Evolutionary conservation across 2,329 filamentous ascomycete species (phyloP), one percentile per base, ranked within the genome.

Genomic region (Seiridium cupressi): DNA sequence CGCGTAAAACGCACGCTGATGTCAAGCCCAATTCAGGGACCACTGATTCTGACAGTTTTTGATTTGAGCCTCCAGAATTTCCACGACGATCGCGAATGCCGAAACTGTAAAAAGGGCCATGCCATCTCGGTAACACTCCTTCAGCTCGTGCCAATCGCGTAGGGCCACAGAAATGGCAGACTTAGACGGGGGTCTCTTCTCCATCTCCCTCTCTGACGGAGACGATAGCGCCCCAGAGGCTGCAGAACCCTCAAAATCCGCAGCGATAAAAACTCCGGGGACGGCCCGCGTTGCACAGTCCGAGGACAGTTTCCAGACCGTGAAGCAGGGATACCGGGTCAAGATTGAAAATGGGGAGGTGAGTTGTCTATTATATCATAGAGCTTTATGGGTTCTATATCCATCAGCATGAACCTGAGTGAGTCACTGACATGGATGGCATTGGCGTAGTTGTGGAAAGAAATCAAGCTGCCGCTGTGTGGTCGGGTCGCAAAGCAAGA

Each of bases 281-380:
- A 32, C 54, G 38, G 51, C 64, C 58, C 64, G 70, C 55, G 64
- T 63, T 7, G 69, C 62, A 0, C 82, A 85, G 67, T 77, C 82
- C 0, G 81, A 85, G 61, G 77, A 76, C 13, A 77, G 77, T 1
- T 85, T 83, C 64, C 77, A 77, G 62, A 73, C 70, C 4, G 73
- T 86, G 3, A 79, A 77, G 68, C 69, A 66, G 4, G 70, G 66
- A 1, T 86, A 86, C 60, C 65, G 64, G 13, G 74, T 74, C 31
- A 84, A 83, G 64, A 66, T 84, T 44, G 82, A 86, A 66, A 83
- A 85, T 61, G 84, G 84, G 60, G 73, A 85, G 64, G 84, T 84
- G 67, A 63, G 76, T 68, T 40, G 38, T 35, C 51, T 38, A 13
- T 60, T 51, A n/a, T 57, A 42, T 55, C 44, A 44, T n/a, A 11